These are phyloP conservation scores for Schoenoplectus tabernaemontani DNA, from an alignment of 202 grass and related monocot genomes.

Conservation along the genomic window DNA sequence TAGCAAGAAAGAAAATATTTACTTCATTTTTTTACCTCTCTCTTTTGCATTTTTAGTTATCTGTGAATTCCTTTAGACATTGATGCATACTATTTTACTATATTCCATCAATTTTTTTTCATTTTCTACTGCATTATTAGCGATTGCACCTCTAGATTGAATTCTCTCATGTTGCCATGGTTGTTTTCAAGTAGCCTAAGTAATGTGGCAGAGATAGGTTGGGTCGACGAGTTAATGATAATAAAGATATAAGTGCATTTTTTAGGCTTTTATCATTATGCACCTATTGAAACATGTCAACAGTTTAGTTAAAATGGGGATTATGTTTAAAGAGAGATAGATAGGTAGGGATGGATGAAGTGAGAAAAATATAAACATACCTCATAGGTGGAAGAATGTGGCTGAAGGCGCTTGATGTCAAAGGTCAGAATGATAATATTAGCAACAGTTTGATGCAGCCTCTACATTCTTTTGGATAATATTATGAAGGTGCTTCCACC, in stretches of 20 bases:
- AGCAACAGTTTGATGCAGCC: conserved; percentile 28
- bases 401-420: conserved; percentile 60
- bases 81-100: background rate
- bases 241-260: conserved; percentile 70
- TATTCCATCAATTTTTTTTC: background rate
- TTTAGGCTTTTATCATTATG: conserved; percentile 36
- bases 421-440: conserved; percentile 60
- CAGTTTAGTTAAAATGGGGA: background rate
- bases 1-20: background rate
- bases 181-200: conserved; percentile 43
- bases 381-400: conserved; percentile 49
- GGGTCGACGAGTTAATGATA: conserved; percentile 73
- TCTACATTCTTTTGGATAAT: conserved; percentile 23
- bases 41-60: background rate
- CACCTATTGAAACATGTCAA: conserved; percentile 31
- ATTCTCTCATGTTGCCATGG: conserved; percentile 47
- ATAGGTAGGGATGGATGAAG: background rate
- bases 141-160: conserved; percentile 68
- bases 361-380: conserved; percentile 15
- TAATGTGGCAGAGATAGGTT: conserved; percentile 87
- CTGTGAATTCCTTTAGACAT: background rate
- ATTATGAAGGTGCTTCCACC: conserved; percentile 43
- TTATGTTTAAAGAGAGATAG: background rate
- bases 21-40: background rate
- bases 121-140: conserved; percentile 63